Evolutionary conservation across 345 rosid genomes (phyloP), one percentile per base, ranked within the genome.

Genomic region (Reutealis trisperma): DNA sequence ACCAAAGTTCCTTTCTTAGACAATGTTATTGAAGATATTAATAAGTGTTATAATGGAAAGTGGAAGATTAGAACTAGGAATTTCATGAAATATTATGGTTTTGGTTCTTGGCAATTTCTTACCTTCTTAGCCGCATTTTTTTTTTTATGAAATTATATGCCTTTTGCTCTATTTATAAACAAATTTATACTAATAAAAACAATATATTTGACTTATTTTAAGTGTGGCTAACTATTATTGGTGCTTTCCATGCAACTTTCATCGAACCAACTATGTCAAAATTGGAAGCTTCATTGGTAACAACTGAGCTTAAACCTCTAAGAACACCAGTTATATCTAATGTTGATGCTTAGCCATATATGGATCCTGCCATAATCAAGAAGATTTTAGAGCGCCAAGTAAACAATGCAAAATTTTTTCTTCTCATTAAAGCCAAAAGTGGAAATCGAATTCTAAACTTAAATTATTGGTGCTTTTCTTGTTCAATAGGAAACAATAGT

Each of bases 401-500:
- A 71, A 76, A 79, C 68, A 30, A 57, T 41, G 70, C 1, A 22
- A 32, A 52, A 63, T 62, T 68, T 60, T 47, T 69, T 71, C 16
- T 45, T 18, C 24, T 22, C 21, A 0, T 37, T 32, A 16, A 37
- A 65, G 69, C 16, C 30, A 30, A 22, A 70, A 74, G 24, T 30
- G 21, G 3, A 67, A 67, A 73, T 70, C 24, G 44, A 75, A 47
- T 45, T 59, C 4, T 2, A 60, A 27, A n/a, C 13, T 78, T 22
- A 13, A 49, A 67, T 51, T 16, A n/a, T 83, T 94, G 99, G 99
- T 90, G 72, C 92, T 97, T 47, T 94, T 78, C 98, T 97, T 24
- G 99, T 96, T 77, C 97, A 91, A 81, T 92, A 98, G 99, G 99
- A 96, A 88, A 91, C 92, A 45, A 91, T 98, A 54, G 88, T 96